Base-by-base conservation (phyloP, 495 filamentous ascomycete genomes). In the Halenospora varia region DNA sequence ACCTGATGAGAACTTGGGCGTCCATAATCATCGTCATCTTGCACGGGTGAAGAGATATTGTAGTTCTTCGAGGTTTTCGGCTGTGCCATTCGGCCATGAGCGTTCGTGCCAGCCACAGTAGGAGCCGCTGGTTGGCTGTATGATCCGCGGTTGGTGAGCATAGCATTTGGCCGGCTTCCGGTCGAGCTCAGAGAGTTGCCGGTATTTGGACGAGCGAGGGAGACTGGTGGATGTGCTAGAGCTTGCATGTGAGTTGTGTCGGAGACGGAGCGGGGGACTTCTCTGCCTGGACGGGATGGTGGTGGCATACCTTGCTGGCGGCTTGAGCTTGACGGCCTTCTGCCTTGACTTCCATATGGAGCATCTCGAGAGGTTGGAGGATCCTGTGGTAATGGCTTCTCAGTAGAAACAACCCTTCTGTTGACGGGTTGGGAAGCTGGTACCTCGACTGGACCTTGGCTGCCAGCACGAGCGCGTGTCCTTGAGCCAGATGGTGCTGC, bases 81-180 rank as follows among this genome's bases (percentile, higher is more conserved):
- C 69, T 96, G 92, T 55, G 92, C 85, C 57, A 98, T 87, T 62
- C 88, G 87, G 59, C 90, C 94, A 72, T 96, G 88, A 35, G 84
- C 93, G 76, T 95, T 96, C 40, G 91, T 92, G 68, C 87, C 85
- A 53, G 90, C 91, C 62, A 97, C 83, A 58, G 89, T 87, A 25
- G 94, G 92, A 53, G 89, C 89, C 63, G 88, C 83, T 46, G 94
- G 93, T 72, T 90, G 89, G 61, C 88, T 88, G 68, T 98, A 97
- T 50, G 90, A 95, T 50, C 88, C 87, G 59, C 91, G 80, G 25
- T 90, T 89, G 59, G 87, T 85, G 52, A 94, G 75, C 60, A 72
- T 75, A 51, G 81, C 81, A 54, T 62, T 70, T 22, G 68, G 56
- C 39, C 79, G 77, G 48, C 75, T 77, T 51, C 78, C 81, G 62